Conservation (phyloP, 371 early-diverging fungal species). For the Umbelopsis sp. region DNA sequence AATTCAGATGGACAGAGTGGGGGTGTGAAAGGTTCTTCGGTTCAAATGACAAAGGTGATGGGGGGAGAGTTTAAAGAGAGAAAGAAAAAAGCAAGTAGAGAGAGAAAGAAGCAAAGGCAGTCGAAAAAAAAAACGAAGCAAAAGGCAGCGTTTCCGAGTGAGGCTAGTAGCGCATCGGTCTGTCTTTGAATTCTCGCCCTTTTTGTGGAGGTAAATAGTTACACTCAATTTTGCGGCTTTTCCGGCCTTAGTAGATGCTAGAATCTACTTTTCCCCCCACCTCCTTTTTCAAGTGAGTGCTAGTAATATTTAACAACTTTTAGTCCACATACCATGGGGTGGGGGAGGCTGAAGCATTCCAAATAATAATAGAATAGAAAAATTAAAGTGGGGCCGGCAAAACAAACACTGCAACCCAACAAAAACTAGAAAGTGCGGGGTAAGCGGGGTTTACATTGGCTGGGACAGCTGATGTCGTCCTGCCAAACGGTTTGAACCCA, state of each 20-base stretch:
- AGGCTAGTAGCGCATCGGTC: conserved; percentile 19
- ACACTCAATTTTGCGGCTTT: conserved; percentile 19
- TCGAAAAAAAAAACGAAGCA: neutral
- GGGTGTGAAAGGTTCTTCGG: neutral
- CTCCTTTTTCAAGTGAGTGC: neutral
- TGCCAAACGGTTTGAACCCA: conserved; percentile 1
- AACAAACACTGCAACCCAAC: conserved; percentile 3
- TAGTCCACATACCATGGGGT: neutral
- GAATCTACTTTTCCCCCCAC: neutral
- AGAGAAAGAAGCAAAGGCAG: neutral
- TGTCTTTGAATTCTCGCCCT: conserved; percentile 18
- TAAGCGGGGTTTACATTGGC: conserved; percentile 12
- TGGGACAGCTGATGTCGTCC: conserved; percentile 15
- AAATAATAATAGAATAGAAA: neutral
- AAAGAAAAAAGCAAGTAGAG: neutral
- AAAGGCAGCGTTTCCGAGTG: conserved; percentile 18
- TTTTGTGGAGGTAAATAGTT: conserved; percentile 19
- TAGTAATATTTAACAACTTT: neutral
- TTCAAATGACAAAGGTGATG: neutral
- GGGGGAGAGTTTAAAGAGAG: neutral
- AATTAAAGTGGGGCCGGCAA: neutral
- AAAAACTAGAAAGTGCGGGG: conserved; percentile 17
- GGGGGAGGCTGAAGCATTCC: neutral
- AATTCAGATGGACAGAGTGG: neutral
- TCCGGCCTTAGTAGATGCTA: neutral